Base-by-base conservation (phyloP, 192 early-diverging fungal genomes). In the Podochytrium sp. region DNA sequence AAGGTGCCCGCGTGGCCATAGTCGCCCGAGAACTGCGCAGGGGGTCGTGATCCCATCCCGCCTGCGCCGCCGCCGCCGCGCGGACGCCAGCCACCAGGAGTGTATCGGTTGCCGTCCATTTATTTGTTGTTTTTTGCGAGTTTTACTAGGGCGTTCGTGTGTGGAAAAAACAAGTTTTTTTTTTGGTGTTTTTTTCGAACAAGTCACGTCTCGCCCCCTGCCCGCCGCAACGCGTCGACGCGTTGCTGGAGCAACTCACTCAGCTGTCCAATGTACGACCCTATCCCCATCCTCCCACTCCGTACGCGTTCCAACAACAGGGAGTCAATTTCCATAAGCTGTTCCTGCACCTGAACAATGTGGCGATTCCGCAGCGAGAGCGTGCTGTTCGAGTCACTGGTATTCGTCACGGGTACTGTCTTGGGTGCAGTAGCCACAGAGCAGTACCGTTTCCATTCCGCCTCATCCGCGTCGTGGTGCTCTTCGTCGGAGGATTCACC, bases 1-100 rank as follows among this genome's bases (percentile, higher is more conserved):
- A 91, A 77, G 12, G 76, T 71, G 69, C 23, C 32, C 27, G 23
- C n/a, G 69, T 71, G 69, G 1, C 20, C 29, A 51, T 69, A 56
- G 18, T 69, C 59, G 52, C 52, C 29, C n/a, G 5, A 6, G 52
- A 55, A 55, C 7, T 18, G 29, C 7, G 52, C 5, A 4, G 52
- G 40, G 25, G 41, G 42, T 42, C 63, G 63, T n/a, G 55, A 27
- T 18, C 37, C 41, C 40, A 25, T 38, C 30, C 58, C 58, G 58
- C 63, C 41, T n/a, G 40, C 20, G 1, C 34, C 41, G 63, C 38
- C 38, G 10, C 63, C 42, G 63, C 63, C 63, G 18, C 63, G 52
- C 7, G 52, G 52, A 4, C 42, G 63, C 40, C n/a, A n/a, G n/a
- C n/a, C 23, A 37, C 59, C 33, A 61, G 27, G 59, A 18, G 27